A percentile compares a stretch with the other conserved stretches of the same genome.
Evolutionary conservation across 768 basidiomycete species (phyloP).

Genomic region (Pisolithus marmoratus): DNA sequence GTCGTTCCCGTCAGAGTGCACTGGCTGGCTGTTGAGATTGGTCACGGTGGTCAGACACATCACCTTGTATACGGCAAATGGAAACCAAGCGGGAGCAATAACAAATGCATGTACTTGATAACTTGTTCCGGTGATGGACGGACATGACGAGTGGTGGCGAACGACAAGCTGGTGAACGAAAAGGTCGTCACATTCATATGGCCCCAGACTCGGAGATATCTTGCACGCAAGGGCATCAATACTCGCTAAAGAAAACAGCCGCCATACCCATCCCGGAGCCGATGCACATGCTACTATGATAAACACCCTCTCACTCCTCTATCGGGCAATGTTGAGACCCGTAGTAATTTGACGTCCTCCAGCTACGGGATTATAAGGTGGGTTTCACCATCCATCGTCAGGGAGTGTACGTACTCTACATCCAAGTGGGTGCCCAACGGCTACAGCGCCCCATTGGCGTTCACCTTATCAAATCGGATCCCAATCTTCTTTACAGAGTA

Average conservation of each 20-base stretch:
- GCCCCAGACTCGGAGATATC: neutral
- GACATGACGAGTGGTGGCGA: no score
- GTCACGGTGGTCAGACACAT: no score
- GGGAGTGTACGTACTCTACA: constrained; percentile 54
- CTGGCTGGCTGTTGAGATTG: no score
- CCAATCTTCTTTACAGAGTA: constrained; percentile 65
- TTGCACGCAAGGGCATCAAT: constrained; percentile 32
- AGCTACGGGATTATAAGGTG: constrained; percentile 33
- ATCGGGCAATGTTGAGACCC: constrained; percentile 74
- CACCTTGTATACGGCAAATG: no score
- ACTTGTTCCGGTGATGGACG: no score
- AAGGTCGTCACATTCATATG: no score
- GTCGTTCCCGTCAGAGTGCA: no score
- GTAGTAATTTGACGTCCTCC: constrained; percentile 88
- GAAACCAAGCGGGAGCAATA: no score
- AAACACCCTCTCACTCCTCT: constrained; percentile 70
- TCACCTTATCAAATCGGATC: constrained; percentile 74
- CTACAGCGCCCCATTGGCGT: constrained; percentile 88
- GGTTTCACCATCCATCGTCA: neutral
- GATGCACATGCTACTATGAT: constrained; percentile 90
- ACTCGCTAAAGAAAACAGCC: constrained; percentile 79
- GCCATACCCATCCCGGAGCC: constrained; percentile 92
- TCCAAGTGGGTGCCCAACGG: constrained; percentile 84
- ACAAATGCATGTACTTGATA: no score
- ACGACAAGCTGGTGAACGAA: no score